Conservation (phyloP, 768 basidiomycete species). For the Lentinula edodes region DNA sequence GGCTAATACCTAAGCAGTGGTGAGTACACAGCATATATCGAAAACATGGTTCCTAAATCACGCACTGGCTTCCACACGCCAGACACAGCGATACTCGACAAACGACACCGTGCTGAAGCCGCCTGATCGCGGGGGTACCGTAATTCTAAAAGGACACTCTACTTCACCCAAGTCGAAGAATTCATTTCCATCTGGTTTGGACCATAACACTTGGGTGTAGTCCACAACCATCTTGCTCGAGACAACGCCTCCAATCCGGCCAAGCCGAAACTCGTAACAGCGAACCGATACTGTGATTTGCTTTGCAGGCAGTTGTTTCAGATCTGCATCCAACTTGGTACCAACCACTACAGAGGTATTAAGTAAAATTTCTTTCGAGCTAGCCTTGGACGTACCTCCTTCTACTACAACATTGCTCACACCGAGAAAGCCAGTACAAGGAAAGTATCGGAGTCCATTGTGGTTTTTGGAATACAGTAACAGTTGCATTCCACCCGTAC, state of each 20-base stretch:
- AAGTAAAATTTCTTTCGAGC: slow-evolving; percentile 8
- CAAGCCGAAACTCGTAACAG: slow-evolving; percentile 75
- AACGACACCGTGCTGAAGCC: slow-evolving; percentile 70
- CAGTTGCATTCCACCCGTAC: slow-evolving; percentile 6
- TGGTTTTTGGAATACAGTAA: slow-evolving; percentile 4
- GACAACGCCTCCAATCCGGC: slow-evolving; percentile 43
- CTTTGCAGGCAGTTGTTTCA: slow-evolving; percentile 59
- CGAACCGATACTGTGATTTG: slow-evolving; percentile 70
- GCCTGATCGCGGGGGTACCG: slow-evolving; percentile 53
- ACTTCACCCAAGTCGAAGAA: slow-evolving; percentile 58
- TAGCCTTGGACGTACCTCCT: slow-evolving; percentile 36
- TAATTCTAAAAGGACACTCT: slow-evolving; percentile 68
- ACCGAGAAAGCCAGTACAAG: slow-evolving; percentile 72
- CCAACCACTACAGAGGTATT: slow-evolving; percentile 46
- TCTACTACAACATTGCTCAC: slow-evolving; percentile 76
- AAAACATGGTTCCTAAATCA: slow-evolving; percentile 11
- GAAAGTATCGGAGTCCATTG: slow-evolving; percentile 50
- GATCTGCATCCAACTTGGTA: slow-evolving; percentile 66
- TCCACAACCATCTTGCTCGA: slow-evolving; percentile 69
- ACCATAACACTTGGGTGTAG: slow-evolving; percentile 62
- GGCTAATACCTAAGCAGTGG: slow-evolving; percentile 52
- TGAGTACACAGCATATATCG: background rate
- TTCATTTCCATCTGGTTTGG: slow-evolving; percentile 49
- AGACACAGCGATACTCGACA: slow-evolving; percentile 74
- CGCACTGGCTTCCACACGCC: slow-evolving; percentile 80